Evolutionary conservation across 495 filamentous ascomycete genomes (phyloP).

Genomic region (Aspergillus ostianus): DNA sequence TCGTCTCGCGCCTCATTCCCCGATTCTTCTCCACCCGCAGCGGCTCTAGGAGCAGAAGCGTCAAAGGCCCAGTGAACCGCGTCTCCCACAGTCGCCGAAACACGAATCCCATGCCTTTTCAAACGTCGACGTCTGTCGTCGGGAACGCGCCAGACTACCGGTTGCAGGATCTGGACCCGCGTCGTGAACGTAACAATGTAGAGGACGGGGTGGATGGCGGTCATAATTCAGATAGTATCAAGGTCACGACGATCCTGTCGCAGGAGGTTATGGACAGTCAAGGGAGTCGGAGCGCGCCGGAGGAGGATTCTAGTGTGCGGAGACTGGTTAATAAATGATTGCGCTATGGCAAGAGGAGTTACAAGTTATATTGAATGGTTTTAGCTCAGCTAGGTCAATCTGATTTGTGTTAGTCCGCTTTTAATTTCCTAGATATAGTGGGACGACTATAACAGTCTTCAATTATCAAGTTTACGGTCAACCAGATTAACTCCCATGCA

Average conservation of each 20-base stretch:
- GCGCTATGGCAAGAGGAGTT: too few species aligned
- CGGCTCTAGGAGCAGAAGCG: conserved; percentile 27
- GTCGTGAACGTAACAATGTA: neutral
- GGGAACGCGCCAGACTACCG: conserved; percentile 19
- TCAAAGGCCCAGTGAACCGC: conserved; percentile 19
- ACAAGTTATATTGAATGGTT: too few species aligned
- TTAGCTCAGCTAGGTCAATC: too few species aligned
- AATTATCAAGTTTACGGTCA: too few species aligned
- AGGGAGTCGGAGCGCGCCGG: neutral
- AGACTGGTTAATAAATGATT: conserved; percentile 21
- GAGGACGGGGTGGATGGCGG: neutral
- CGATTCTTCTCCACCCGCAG: conserved; percentile 34
- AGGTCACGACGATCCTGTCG: conserved; percentile 33
- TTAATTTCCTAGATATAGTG: too few species aligned
- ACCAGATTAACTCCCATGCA: too few species aligned
- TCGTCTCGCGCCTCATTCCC: conserved; percentile 41
- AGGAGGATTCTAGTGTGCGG: conserved; percentile 29
- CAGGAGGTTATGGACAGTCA: conserved; percentile 23
- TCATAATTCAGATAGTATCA: conserved; percentile 17
- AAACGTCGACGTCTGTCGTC: conserved; percentile 25
- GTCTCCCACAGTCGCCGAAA: conserved; percentile 15
- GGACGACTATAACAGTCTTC: too few species aligned
- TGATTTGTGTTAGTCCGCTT: too few species aligned
- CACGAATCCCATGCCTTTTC: conserved; percentile 20
- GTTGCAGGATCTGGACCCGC: conserved; percentile 14